Conservation (phyloP, 805 yeast genomes). For the Candida broadrunensis region DNA sequence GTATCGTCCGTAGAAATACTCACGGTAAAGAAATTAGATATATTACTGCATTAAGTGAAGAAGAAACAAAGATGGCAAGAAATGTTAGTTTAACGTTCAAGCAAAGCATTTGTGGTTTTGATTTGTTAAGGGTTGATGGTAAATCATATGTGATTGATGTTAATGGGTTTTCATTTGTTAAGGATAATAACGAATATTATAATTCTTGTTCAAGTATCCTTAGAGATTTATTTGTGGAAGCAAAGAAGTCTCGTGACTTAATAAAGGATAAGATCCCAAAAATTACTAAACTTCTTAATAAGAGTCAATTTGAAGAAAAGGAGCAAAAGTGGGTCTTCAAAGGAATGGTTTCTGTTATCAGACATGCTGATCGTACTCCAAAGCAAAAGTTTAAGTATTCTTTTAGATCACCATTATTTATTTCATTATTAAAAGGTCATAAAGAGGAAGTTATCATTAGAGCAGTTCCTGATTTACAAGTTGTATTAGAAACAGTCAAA, state of each 20-base stretch:
- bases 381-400: constrained; percentile 97
- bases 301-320: constrained; percentile 50
- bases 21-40: constrained; percentile 96
- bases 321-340: constrained; percentile 95
- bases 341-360: constrained; percentile 84
- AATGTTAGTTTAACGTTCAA: constrained; percentile 73
- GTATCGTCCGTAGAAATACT: constrained; percentile 93
- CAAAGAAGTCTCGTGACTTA: constrained; percentile 39
- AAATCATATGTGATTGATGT: constrained; percentile 93
- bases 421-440: constrained; percentile 86
- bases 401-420: constrained; percentile 81
- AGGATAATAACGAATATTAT: constrained; percentile 84
- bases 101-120: constrained; percentile 97
- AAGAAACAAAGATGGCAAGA: constrained; percentile 78
- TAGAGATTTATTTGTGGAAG: constrained; percentile 66
- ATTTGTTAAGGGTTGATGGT: constrained; percentile 84
- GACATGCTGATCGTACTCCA: constrained; percentile 99
- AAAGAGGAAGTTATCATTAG: constrained; percentile 94
- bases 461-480: constrained; percentile 78
- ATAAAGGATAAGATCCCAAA: constrained; percentile 36
- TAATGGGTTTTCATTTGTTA: constrained; percentile 96
- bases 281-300: constrained; percentile 29
- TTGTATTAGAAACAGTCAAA: constrained; percentile 80
- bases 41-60: constrained; percentile 71
- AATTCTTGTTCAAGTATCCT: constrained; percentile 78